phyloP scores from a whole-genome alignment of 1,284 basidiomycete species.

The Ganoderma sinense region DNA sequence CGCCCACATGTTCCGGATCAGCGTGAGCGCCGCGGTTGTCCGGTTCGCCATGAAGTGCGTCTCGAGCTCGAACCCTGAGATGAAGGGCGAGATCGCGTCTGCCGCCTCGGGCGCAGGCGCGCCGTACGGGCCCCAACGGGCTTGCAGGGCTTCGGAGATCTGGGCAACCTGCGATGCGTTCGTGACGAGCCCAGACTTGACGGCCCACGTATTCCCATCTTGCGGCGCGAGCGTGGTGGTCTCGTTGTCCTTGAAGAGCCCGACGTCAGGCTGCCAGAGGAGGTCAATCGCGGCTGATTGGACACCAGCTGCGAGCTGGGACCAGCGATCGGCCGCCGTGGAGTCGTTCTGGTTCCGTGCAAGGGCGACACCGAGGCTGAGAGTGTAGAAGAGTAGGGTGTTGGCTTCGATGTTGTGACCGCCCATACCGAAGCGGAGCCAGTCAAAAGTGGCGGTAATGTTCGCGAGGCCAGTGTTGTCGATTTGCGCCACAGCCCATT shows the following conservation, averaged over 20 bases:
- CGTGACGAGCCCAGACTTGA: constrained; percentile 29
- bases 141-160: constrained; percentile 24
- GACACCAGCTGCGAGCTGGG: constrained; percentile 18
- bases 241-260: constrained; percentile 17
- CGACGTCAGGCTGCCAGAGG: not conserved
- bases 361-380: constrained; percentile 24
- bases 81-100: constrained; percentile 28
- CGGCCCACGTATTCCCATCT: constrained; percentile 30
- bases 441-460: constrained; percentile 22
- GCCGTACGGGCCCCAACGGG: constrained; percentile 28
- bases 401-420: constrained; percentile 32
- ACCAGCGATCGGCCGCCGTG: constrained; percentile 15
- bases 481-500: constrained; percentile 27
- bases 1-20: too few species aligned
- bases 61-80: constrained; percentile 29
- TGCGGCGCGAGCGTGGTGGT: constrained; percentile 31
- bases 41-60: constrained; percentile 29
- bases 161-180: constrained; percentile 12
- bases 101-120: constrained; percentile 30
- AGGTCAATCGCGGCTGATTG: constrained; percentile 25
- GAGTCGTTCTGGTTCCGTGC: constrained; percentile 18
- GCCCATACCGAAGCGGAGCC: constrained; percentile 31
- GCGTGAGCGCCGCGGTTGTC: constrained; percentile 20
- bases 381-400: constrained; percentile 29
- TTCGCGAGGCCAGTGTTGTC: constrained; percentile 26